A percentile compares a stretch with the other conserved stretches of the same genome.
phyloP scores from a whole-genome alignment of 2,329 filamentous ascomycete genomes.

The Penicillium sp. region DNA sequence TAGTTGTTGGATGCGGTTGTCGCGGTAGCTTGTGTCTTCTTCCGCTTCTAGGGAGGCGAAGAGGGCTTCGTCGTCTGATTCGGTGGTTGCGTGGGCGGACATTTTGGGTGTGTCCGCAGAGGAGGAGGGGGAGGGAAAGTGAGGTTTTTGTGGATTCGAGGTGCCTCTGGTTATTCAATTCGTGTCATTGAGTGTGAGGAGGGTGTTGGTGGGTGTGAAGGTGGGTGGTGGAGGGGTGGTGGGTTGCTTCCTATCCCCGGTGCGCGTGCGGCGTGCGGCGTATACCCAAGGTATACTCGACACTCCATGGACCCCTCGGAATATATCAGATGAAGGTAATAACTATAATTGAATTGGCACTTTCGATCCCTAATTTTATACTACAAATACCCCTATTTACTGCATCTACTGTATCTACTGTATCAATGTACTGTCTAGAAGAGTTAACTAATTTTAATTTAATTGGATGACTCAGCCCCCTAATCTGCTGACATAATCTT shows the following conservation, averaged over 20 bases:
- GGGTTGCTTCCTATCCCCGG: no score
- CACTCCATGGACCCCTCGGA: no score
- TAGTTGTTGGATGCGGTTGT: slow-evolving; percentile 63
- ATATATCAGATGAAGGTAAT: no score
- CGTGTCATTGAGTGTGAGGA: not conserved
- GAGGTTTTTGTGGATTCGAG: not conserved
- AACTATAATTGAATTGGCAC: no score
- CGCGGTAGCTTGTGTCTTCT: slow-evolving; percentile 60
- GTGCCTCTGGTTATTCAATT: not conserved
- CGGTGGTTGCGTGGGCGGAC: slow-evolving; percentile 31
- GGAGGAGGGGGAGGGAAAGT: not conserved
- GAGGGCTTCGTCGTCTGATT: slow-evolving; percentile 63
- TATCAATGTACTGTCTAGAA: no score
- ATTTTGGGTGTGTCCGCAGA: slow-evolving; percentile 16
- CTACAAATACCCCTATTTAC: no score
- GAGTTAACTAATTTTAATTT: not conserved
- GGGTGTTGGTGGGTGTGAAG: not conserved
- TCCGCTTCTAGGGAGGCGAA: slow-evolving; percentile 60
- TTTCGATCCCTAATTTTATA: no score
- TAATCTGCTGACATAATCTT: slow-evolving; percentile 16
- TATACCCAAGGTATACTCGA: no score
- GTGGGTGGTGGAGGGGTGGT: not conserved
- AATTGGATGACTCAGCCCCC: slow-evolving; percentile 15
- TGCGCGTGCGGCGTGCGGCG: no score
- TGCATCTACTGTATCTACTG: no score